Conservation (phyloP, 169 alveolate species). For the Theileria orientalis region DNA sequence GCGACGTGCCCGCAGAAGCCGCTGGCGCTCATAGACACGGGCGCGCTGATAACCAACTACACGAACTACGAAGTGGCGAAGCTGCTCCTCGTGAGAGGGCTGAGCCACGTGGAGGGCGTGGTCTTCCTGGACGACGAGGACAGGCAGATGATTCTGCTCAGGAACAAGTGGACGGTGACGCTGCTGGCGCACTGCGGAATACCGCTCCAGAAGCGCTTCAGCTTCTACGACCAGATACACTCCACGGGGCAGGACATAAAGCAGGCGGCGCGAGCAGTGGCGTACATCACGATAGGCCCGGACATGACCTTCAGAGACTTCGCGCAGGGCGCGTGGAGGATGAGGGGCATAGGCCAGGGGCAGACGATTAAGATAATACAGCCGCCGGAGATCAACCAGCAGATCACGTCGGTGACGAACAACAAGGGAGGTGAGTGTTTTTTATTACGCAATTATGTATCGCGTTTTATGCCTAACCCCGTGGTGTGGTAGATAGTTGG, state of each 20-base stretch:
- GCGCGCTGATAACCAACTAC: conserved; percentile 82
- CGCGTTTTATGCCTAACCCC: too few species aligned
- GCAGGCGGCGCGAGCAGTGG: conserved; percentile 85
- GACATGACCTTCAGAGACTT: conserved; percentile 86
- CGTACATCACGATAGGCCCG: conserved; percentile 85
- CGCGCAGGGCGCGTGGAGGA: conserved; percentile 90
- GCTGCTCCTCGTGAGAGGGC: conserved; percentile 73
- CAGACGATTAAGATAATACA: conserved; percentile 77
- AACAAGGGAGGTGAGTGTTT: conserved; percentile 13
- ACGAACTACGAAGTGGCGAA: conserved; percentile 75
- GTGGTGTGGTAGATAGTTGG: too few species aligned
- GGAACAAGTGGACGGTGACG: conserved; percentile 55
- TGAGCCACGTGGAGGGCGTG: conserved; percentile 76
- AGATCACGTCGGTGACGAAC: conserved; percentile 65
- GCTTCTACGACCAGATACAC: conserved; percentile 90
- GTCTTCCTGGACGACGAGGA: conserved; percentile 69
- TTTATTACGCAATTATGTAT: neutral
- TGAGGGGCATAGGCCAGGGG: conserved; percentile 85
- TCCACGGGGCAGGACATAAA: conserved; percentile 89
- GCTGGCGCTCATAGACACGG: conserved; percentile 84
- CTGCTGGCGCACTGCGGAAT: conserved; percentile 67
- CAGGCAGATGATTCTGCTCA: conserved; percentile 65
- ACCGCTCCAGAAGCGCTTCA: conserved; percentile 81
- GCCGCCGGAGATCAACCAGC: conserved; percentile 76
- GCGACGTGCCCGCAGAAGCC: conserved; percentile 60